Conservation (phyloP, 2,329 filamentous ascomycete genomes). For the Sporothrix schenckii region DNA sequence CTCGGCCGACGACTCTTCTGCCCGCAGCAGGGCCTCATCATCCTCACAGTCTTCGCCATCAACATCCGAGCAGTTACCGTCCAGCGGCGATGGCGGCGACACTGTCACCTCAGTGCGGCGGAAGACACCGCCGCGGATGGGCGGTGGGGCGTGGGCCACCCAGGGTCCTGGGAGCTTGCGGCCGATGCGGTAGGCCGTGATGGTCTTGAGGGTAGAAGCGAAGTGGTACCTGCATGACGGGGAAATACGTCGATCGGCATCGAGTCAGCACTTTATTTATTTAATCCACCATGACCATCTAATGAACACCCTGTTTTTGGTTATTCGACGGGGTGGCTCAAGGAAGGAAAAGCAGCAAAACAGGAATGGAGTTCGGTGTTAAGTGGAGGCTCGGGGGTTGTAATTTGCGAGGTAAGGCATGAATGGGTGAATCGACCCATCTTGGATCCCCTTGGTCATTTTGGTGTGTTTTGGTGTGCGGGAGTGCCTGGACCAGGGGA, state of each 20-base stretch:
- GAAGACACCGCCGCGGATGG: slow-evolving; percentile 47
- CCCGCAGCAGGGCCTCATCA: slow-evolving; percentile 21
- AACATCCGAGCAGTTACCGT: slow-evolving; percentile 4
- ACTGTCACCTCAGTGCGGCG: slow-evolving; percentile 24
- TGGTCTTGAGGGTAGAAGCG: slow-evolving; percentile 55
- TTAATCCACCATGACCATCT: background rate
- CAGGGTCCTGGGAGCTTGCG: slow-evolving; percentile 57
- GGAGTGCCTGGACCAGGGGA: slow-evolving; percentile 6
- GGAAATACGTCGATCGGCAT: slow-evolving; percentile 19
- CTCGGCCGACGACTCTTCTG: slow-evolving; percentile 18
- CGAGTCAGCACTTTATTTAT: slow-evolving; percentile 38
- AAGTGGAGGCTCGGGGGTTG: background rate
- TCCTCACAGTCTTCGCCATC: slow-evolving; percentile 10
- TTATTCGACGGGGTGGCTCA: slow-evolving; percentile 2
- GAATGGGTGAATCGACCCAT: background rate
- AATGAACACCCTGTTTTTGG: background rate
- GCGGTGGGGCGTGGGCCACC: slow-evolving; percentile 59
- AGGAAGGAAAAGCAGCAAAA: background rate
- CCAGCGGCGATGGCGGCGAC: slow-evolving; percentile 21
- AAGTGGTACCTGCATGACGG: slow-evolving; percentile 59
- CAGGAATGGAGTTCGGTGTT: slow-evolving; percentile 3
- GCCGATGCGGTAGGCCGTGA: slow-evolving; percentile 64
- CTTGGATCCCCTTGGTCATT: background rate
- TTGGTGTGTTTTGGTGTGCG: slow-evolving; percentile 13
- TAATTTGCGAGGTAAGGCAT: slow-evolving; percentile 17